Evolutionary conservation across 2,329 filamentous ascomycete species (phyloP), one percentile per base, ranked within the genome.

Genomic region (Ceratocystis cacaofunesta): DNA sequence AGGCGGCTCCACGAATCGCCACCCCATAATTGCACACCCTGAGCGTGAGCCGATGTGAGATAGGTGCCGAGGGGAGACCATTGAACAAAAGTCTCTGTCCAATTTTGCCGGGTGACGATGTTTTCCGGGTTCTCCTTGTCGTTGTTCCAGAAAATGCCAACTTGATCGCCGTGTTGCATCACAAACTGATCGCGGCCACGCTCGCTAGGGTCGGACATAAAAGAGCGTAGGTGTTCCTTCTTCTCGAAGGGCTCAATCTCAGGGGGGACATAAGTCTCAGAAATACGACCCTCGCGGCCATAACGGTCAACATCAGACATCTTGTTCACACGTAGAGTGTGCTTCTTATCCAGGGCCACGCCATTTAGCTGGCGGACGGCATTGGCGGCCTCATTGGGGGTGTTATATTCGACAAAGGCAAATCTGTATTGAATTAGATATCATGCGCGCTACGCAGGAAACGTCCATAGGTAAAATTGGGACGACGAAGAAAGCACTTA

Each of bases 121-220:
- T 84, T 85, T 76, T 99, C 94, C 3, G 92, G 91, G 25, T 82
- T 77, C 68, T 96, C 92, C 77, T 88, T 92, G 78, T 95, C 94
- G 80, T 95, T 95, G 80, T 97, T 97, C 92, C 92, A 99, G 81
- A 89, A 96, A 5, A 99, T 88, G 67, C 91, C 92, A 46, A 99
- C 94, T 69, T 87, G 88, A 64, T 99, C 94, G 70, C 87, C 89
- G 64, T 90, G 87, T 80, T 89, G 96, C 84, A 97, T 91, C 75
- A 89, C 89, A 72, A 97, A 94, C 79, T 99, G 92, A 74, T 99
- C 94, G 68, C 94, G 86, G 70, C 90, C 90, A 70, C 90, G 90
- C 64, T 81, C 84, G 65, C 80, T 79, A 67, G 87, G 80, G 73
- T 99, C 94, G 70, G 87, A 88, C 71, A 99, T 80, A 86, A 91